Evolutionary conservation across 441 rosid genomes (phyloP).

Genomic region (Jatropha multifida): DNA sequence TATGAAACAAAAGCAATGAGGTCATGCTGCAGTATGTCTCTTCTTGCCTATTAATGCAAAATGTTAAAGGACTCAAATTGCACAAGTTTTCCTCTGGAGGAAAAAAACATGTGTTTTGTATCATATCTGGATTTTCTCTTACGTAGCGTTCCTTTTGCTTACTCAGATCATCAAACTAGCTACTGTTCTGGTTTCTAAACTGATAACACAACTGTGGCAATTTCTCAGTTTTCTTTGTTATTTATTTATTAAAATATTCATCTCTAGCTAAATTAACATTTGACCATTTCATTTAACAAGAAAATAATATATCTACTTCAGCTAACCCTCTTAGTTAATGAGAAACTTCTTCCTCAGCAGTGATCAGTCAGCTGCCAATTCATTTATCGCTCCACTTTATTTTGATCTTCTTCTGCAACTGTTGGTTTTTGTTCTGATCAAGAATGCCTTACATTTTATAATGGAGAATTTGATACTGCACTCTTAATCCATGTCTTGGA

Average conservation of each 20-base stretch:
- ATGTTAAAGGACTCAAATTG: neutral
- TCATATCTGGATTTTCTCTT: neutral
- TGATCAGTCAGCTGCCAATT: neutral
- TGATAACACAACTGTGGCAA: neutral
- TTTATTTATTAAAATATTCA: neutral
- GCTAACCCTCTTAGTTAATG: neutral
- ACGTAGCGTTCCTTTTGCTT: neutral
- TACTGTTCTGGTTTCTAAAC: neutral
- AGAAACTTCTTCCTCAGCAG: neutral
- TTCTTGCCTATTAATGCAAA: neutral
- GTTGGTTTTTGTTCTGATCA: too few species aligned
- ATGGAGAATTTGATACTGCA: neutral
- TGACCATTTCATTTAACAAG: neutral
- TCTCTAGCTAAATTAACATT: neutral
- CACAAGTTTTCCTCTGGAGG: neutral
- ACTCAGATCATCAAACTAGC: neutral
- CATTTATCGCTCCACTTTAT: too few species aligned
- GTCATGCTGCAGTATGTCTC: neutral
- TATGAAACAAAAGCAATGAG: conserved; percentile 11
- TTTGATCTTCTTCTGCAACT: too few species aligned
- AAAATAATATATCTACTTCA: conserved; percentile 4
- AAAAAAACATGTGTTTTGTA: neutral
- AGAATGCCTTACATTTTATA: neutral
- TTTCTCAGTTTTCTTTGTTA: neutral
- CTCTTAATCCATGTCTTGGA: neutral